Conservation (phyloP, 257 asterid species). For the Capsicum baccatum region DNA sequence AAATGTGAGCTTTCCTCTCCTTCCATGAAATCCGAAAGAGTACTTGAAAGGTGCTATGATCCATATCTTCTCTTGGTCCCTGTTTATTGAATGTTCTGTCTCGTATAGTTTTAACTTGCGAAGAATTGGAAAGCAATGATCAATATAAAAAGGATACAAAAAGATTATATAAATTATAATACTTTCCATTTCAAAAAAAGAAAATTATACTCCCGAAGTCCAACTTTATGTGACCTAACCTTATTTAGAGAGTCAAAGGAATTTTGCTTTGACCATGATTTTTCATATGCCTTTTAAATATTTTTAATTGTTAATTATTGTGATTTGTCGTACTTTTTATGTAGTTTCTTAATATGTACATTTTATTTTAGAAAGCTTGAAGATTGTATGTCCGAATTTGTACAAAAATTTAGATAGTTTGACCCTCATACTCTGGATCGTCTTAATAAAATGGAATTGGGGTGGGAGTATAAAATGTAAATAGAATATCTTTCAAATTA, state of each 20-base stretch:
- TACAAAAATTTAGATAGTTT: background rate
- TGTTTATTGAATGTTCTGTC: conserved; percentile 12
- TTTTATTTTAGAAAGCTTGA: conserved; percentile 4
- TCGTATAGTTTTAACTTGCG: background rate
- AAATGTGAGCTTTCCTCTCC: background rate
- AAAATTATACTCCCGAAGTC: background rate
- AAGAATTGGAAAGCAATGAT: background rate
- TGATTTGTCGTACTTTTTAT: background rate
- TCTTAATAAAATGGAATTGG: background rate
- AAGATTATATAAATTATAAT: conserved; percentile 10
- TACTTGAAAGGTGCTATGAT: background rate
- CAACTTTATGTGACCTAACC: background rate
- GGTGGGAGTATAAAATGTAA: background rate
- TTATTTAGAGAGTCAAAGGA: background rate
- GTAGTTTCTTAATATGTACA: conserved; percentile 9
- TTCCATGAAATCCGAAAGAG: conserved; percentile 18
- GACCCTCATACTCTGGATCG: background rate
- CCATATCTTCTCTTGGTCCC: background rate
- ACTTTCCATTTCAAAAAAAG: conserved; percentile 17
- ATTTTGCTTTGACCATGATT: background rate
- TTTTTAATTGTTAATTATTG: background rate
- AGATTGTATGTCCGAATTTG: background rate
- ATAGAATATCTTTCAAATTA: background rate
- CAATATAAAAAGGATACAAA: conserved; percentile 10
- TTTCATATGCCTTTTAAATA: background rate